These are phyloP conservation scores for Penicillium vulpinum DNA, from an alignment of 2,329 filamentous ascomycete species.

Conservation along the genomic window DNA sequence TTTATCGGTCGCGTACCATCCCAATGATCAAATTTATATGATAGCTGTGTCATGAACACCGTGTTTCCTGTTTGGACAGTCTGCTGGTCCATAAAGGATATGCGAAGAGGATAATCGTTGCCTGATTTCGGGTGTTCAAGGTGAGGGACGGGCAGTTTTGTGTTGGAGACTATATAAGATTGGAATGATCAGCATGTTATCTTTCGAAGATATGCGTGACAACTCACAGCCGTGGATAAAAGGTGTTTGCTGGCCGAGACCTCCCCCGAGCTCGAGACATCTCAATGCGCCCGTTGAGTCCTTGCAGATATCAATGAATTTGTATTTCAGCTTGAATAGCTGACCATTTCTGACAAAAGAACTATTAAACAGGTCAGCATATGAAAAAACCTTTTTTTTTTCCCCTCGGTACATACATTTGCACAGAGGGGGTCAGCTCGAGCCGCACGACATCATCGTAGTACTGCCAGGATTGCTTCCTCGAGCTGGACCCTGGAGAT, in stretches of 20 bases:
- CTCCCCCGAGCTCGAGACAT: conserved; percentile 41
- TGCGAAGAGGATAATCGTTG: conserved; percentile 36
- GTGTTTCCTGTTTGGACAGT: conserved; percentile 42
- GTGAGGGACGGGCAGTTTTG: conserved; percentile 43
- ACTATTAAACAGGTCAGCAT: conserved; percentile 21
- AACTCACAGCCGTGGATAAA: conserved; percentile 43
- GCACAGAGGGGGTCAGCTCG: conserved; percentile 33
- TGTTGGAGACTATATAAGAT: conserved; percentile 34
- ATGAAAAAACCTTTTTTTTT: background rate
- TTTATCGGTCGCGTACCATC: conserved; percentile 29
- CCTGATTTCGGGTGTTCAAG: conserved; percentile 44
- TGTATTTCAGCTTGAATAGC: conserved; percentile 43
- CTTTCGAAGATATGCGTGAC: background rate
- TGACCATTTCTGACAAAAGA: conserved; percentile 42
- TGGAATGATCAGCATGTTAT: background rate
- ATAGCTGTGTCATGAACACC: conserved; percentile 43
- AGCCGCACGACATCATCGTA: conserved; percentile 36
- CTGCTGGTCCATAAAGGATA: conserved; percentile 47
- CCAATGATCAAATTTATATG: conserved; percentile 47
- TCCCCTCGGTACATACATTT: conserved; percentile 32
- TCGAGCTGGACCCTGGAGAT: conserved; percentile 29
- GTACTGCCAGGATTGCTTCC: conserved; percentile 32
- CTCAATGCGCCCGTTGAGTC: conserved; percentile 38
- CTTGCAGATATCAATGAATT: conserved; percentile 42
- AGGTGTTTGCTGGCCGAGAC: conserved; percentile 36